Conservation (phyloP, 345 rosid species). For the Eucalyptus tenuipes region DNA sequence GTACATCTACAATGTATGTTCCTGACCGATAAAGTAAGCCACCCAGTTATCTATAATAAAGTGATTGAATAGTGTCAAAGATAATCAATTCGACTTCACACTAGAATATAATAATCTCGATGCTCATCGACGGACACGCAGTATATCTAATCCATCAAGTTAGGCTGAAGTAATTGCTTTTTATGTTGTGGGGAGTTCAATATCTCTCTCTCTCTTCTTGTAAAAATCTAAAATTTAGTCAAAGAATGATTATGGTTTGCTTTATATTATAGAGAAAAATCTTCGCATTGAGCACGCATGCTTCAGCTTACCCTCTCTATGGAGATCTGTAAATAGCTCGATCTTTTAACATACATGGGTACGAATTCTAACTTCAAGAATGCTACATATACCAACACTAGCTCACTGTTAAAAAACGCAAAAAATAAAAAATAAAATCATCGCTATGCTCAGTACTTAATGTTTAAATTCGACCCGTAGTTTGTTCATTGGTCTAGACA, state of each 20-base stretch:
- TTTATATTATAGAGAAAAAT: neutral
- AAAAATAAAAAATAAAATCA: neutral
- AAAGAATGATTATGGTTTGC: neutral
- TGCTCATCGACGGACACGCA: neutral
- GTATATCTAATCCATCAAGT: neutral
- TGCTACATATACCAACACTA: neutral
- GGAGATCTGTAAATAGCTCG: neutral
- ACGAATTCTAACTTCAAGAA: neutral
- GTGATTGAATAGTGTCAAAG: neutral
- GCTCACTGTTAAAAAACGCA: neutral
- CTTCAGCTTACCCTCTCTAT: neutral
- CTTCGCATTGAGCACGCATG: neutral
- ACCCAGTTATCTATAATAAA: neutral
- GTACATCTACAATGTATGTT: neutral
- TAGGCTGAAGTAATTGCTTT: neutral
- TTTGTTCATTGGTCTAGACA: neutral
- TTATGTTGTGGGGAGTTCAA: neutral
- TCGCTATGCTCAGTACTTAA: neutral
- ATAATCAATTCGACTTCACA: neutral
- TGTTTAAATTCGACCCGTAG: neutral
- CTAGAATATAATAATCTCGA: neutral
- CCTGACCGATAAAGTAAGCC: neutral
- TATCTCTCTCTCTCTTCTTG: neutral
- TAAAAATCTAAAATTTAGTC: neutral
- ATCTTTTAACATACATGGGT: neutral